Evolutionary conservation across 768 basidiomycete genomes (phyloP), one percentile per base, ranked within the genome.

Genomic region (Suillus placidus): DNA sequence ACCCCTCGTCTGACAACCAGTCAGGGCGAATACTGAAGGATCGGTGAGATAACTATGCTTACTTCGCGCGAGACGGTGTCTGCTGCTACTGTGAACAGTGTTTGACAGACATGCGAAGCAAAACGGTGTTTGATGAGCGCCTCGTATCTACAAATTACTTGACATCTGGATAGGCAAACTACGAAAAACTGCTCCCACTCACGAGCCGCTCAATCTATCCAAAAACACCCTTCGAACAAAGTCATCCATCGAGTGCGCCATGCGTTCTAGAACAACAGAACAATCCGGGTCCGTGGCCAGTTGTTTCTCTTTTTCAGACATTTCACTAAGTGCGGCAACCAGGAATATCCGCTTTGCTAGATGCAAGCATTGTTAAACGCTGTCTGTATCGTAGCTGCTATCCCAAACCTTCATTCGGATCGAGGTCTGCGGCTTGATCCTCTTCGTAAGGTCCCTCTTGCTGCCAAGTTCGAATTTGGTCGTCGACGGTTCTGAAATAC

Each of bases 101-200:
- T 98, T 76, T 98, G 95, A 71, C 92, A 92, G 8, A 97, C 96
- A 86, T 98, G 96, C 32, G 95, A 97, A 18, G 91, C 94, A 80
- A 97, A 99, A 35, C 95, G 86, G 72, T 99, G 92, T 72, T 83
- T 87, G 35, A 84, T 79, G 34, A 95, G 81, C 30, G 79, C 72
- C 65, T 87, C 87, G 68, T 88, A 91, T 8, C 93, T 91, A 65
- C 43, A 66, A 51, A 54, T 55, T 62, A 49, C 43, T 32, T 1
- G 57, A 64, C 64, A 61, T 43, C 6, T 57, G 42, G 7, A 67
- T 65, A 43, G 54, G 60, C 37, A 63, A 62, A 64, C 56, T 62
- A 57, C 62, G 38, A 65, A 64, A 3, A 20, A 13, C 38, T 64
- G 63, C 37, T 14, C 30, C 60, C 61, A 87, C 93, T 85, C 79